Evolutionary conservation across 768 basidiomycete genomes (phyloP).

Genomic region (Exidia glandulosa): DNA sequence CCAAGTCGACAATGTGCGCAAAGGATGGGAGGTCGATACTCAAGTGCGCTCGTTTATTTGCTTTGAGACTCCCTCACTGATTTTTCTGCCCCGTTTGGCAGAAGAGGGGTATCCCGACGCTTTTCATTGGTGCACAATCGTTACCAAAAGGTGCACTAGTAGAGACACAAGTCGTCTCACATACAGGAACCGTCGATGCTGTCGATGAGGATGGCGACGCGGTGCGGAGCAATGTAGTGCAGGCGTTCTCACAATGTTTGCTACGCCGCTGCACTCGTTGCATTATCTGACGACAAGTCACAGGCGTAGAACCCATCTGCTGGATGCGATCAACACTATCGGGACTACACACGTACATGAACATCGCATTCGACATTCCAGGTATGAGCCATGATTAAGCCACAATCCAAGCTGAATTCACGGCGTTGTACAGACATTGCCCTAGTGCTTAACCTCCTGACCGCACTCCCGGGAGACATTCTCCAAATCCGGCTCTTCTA

Average conservation of each 20-base stretch:
- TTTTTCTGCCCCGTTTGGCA: neutral
- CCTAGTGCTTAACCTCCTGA: no score
- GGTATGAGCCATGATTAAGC: no score
- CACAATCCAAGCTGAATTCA: no score
- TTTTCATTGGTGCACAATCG: slow-evolving; percentile 52
- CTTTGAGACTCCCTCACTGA: neutral
- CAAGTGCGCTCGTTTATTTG: no score
- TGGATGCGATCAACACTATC: no score
- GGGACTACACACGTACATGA: no score
- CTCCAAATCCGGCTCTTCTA: no score
- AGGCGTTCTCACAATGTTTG: neutral
- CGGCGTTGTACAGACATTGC: no score
- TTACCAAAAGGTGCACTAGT: slow-evolving; percentile 63
- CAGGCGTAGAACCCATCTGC: no score
- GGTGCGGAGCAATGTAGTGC: slow-evolving; percentile 7
- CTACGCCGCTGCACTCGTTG: neutral
- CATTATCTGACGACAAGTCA: no score
- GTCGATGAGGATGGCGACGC: slow-evolving; percentile 42
- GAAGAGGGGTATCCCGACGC: slow-evolving; percentile 20
- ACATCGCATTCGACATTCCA: no score
- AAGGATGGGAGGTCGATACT: neutral
- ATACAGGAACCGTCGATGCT: slow-evolving; percentile 44
- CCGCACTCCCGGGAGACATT: no score
- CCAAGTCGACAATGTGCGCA: neutral
- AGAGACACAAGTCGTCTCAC: slow-evolving; percentile 66